Conservation (phyloP, 2,329 filamentous ascomycete genomes). For the Talaromyces sp. region DNA sequence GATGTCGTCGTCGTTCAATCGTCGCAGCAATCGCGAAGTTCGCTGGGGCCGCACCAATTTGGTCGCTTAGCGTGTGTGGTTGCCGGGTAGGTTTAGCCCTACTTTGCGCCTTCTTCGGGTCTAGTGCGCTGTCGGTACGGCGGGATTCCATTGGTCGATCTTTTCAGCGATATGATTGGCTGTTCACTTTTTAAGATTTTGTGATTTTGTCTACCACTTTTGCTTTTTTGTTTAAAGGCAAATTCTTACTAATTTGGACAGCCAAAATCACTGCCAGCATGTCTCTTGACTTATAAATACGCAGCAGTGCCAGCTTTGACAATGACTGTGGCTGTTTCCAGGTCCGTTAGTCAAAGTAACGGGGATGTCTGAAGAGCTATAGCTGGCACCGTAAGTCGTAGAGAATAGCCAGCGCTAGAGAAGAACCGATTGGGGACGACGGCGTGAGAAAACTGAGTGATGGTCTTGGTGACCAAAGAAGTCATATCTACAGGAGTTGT, state of each 20-base stretch:
- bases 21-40: slow-evolving; percentile 18
- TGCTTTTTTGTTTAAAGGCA: neutral
- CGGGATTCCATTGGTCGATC: neutral
- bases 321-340: no score
- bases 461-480: neutral
- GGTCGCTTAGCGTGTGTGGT: slow-evolving; percentile 44
- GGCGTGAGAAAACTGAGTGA: no score
- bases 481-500: neutral
- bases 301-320: no score
- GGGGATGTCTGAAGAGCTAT: no score
- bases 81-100: slow-evolving; percentile 32
- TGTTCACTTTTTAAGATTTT: neutral
- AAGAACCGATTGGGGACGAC: no score
- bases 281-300: no score
- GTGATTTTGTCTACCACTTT: neutral
- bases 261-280: no score
- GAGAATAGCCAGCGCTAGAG: no score
- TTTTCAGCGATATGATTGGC: neutral
- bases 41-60: slow-evolving; percentile 12
- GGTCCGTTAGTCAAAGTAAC: no score
- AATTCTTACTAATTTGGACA: no score
- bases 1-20: slow-evolving; percentile 39
- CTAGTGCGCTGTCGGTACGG: neutral
- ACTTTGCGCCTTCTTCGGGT: slow-evolving; percentile 25
- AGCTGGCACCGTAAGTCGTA: no score